These are phyloP conservation scores for Choiromyces venosus DNA, from an alignment of 495 filamentous ascomycete species.

Conservation along the genomic window DNA sequence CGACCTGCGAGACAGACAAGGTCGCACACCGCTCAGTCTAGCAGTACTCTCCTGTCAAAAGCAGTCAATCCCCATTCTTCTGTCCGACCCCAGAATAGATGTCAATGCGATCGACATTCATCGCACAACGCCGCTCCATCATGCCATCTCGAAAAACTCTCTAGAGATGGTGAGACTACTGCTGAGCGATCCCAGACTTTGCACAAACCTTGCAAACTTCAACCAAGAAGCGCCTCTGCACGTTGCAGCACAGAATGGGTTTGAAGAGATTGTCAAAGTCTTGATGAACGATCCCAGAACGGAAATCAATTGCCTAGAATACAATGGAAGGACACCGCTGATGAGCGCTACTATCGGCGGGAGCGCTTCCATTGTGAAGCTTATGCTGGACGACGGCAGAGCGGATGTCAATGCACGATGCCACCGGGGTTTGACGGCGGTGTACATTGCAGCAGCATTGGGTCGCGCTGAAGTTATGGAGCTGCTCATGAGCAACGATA, in stretches of 20 bases:
- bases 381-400: neutral
- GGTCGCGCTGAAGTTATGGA: neutral
- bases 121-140: neutral
- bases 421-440: neutral
- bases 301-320: neutral
- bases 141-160: neutral
- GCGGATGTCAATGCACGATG: neutral
- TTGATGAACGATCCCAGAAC: neutral
- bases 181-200: neutral
- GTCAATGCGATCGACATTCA: neutral
- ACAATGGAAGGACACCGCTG: neutral
- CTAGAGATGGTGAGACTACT: neutral
- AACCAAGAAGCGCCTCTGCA: neutral
- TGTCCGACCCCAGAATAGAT: neutral
- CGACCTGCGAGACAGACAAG: neutral
- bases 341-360: neutral
- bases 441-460: neutral
- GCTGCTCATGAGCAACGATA: neutral
- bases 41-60: neutral
- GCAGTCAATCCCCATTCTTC: neutral
- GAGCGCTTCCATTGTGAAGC: neutral
- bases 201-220: neutral
- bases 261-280: neutral
- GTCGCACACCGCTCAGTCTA: neutral
- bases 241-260: neutral